Evolutionary conservation across 169 alveolate genomes (phyloP), one percentile per base, ranked within the genome.

Genomic region (Ophryocystis elektroscirrha): DNA sequence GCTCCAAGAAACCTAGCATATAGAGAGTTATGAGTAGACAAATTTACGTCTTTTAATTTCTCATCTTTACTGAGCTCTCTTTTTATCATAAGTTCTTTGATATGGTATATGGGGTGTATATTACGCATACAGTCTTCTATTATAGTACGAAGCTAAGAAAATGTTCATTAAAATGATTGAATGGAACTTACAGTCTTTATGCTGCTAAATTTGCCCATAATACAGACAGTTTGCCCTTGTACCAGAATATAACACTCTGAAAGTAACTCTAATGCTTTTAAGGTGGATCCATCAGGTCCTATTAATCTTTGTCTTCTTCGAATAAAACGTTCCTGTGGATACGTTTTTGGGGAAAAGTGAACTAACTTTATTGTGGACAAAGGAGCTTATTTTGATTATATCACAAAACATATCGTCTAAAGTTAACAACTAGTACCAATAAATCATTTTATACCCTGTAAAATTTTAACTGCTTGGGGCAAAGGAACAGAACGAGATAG

Each of bases 241-340:
- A 90, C 96, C 48, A 91, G 79, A 19, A 94, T 82, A 61, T 90
- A 94, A 73, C 98, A 94, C 36, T 87, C 78, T n/a, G 98, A 90
- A 39, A 94, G 74, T 28, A 94, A 71, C 73, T 94, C 98, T 32
- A 94, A 60, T 1, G 97, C 92, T 71, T 94, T 94, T 42, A 94
- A 68, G 1, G 99, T 94, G 58, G 93, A 79, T 26, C 97, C 99
- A 59, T 89, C 90, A 16, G 98, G 98, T 18, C 99, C 99, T 29
- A 94, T 91, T 20, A 94, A 67, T 51, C 99, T 76, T 65, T 92
- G 93, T 57, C 99, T 80, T 46, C 99, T 78, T 71, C 91, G 91
- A 22, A 94, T 89, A 64, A 91, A 89, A 65, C 86, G 84, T 64
- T 91, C 97, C 70, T 59, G 46, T 1, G 1, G 16, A 20, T 35